These are phyloP conservation scores for Solanum etuberosum DNA, from an alignment of 257 asterid species.

Conservation along the genomic window DNA sequence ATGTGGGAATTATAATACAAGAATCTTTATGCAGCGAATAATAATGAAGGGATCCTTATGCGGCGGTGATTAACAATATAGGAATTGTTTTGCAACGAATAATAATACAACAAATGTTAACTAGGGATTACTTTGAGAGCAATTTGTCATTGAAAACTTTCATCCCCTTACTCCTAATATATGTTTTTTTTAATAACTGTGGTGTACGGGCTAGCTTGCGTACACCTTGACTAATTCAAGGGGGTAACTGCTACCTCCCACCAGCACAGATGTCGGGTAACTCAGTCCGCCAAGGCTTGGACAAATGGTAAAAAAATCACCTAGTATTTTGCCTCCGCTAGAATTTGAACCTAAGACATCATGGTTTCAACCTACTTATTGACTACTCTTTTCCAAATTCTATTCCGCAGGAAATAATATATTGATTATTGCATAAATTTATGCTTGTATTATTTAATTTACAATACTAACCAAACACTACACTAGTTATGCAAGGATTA, in stretches of 20 bases:
- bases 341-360: neutral
- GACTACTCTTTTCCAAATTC: neutral
- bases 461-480: neutral
- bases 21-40: neutral
- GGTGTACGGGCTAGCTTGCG: neutral
- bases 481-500: neutral
- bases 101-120: neutral
- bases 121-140: neutral
- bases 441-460: neutral
- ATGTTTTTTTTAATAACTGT: neutral
- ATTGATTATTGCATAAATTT: neutral
- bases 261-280: neutral
- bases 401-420: neutral
- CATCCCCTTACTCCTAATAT: neutral
- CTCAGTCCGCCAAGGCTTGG: neutral
- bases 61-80: neutral
- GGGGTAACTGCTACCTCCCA: neutral
- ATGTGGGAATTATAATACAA: neutral
- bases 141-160: neutral
- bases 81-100: neutral
- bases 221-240: neutral
- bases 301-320: neutral
- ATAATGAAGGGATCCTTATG: neutral
- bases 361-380: neutral
- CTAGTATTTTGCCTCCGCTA: neutral